phyloP scores from a whole-genome alignment of 345 rosid genomes.

The Cardamine resedifolia region DNA sequence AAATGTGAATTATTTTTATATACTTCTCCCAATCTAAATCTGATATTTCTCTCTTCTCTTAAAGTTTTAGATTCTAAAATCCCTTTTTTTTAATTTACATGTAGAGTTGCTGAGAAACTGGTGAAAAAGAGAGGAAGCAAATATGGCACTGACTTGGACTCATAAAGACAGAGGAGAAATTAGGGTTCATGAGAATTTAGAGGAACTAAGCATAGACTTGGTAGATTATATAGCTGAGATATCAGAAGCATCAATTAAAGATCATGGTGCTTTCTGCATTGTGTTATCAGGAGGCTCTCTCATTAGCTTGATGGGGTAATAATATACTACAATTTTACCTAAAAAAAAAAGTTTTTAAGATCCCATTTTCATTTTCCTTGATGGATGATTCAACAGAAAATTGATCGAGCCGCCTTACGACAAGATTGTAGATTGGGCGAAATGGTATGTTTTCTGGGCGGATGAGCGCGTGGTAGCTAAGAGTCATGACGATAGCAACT shows the following conservation, averaged over 20 bases:
- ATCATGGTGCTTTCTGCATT: constrained; percentile 75
- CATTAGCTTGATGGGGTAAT: constrained; percentile 69
- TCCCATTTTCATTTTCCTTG: neutral
- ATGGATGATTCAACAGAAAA: constrained; percentile 56
- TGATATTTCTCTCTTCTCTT: constrained; percentile 8
- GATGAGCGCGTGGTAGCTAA: constrained; percentile 84
- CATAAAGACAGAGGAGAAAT: constrained; percentile 61
- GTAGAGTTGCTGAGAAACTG: constrained; percentile 15
- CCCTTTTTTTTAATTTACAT: constrained; percentile 4
- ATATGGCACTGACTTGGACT: constrained; percentile 69
- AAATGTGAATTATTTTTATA: constrained; percentile 8
- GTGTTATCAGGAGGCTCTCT: constrained; percentile 91
- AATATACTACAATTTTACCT: constrained; percentile 30
- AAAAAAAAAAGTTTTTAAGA: neutral
- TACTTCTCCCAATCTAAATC: neutral
- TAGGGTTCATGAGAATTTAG: constrained; percentile 71
- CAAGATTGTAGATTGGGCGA: constrained; percentile 87
- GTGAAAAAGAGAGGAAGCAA: constrained; percentile 32
- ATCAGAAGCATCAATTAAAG: constrained; percentile 82
- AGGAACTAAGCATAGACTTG: constrained; percentile 74
- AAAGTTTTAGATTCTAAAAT: neutral
- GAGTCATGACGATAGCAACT: constrained; percentile 81
- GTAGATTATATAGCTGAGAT: constrained; percentile 81
- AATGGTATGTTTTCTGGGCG: constrained; percentile 86
- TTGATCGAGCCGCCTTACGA: constrained; percentile 75